These are phyloP conservation scores for Leccinum rimulosum DNA, from an alignment of 768 basidiomycete genomes.

Conservation along the genomic window DNA sequence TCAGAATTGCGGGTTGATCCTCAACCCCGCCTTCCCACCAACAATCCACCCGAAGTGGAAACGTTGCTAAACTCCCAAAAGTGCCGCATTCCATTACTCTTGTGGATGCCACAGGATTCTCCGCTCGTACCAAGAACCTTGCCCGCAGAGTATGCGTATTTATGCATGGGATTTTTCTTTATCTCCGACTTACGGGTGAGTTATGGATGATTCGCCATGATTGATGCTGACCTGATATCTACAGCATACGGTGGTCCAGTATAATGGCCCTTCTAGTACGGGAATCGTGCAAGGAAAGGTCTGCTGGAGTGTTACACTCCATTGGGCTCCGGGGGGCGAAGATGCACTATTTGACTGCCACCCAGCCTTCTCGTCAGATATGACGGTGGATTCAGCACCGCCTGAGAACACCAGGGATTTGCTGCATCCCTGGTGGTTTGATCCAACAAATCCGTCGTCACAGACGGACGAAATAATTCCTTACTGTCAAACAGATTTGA, in stretches of 20 bases:
- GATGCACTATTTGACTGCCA: conserved; percentile 25
- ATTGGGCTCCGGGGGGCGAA: conserved; percentile 53
- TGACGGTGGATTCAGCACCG: neutral
- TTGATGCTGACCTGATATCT: conserved; percentile 5
- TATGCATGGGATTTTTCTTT: conserved; percentile 47
- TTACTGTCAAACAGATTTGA: conserved; percentile 22
- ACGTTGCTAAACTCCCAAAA: conserved; percentile 41
- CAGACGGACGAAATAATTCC: conserved; percentile 15
- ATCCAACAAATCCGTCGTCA: conserved; percentile 5
- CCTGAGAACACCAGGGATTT: neutral
- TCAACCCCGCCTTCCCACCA: conserved; percentile 17
- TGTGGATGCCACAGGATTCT: conserved; percentile 38
- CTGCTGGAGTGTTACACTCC: conserved; percentile 44
- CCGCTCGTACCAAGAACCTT: conserved; percentile 27
- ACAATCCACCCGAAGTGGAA: conserved; percentile 43
- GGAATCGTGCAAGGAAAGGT: conserved; percentile 32
- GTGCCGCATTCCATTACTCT: conserved; percentile 37
- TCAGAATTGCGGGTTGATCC: neutral
- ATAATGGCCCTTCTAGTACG: neutral
- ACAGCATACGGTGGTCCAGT: conserved; percentile 15
- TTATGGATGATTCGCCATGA: neutral
- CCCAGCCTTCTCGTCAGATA: neutral
- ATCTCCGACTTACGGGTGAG: conserved; percentile 40
- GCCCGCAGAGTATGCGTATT: conserved; percentile 38
- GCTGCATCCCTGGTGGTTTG: conserved; percentile 24